These are phyloP conservation scores for Acidiella bohemica DNA, from an alignment of 495 filamentous ascomycete species.

Conservation along the genomic window DNA sequence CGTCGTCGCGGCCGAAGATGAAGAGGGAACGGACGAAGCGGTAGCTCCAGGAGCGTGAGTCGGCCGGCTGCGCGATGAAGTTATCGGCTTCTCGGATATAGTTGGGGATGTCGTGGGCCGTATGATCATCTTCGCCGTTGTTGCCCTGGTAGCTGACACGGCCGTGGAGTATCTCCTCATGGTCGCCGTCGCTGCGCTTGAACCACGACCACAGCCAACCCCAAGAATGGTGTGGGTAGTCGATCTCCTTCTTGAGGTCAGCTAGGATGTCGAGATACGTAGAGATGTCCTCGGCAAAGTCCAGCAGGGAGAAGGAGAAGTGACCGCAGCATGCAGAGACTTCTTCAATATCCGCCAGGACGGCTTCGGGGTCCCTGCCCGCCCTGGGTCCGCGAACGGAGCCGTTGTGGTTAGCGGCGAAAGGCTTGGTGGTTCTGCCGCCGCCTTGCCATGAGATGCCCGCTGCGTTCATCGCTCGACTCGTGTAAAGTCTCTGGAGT, in stretches of 20 bases:
- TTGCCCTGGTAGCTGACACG: neutral
- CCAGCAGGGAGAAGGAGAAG: constrained; percentile 77
- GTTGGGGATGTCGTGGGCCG: constrained; percentile 7
- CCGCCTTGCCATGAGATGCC: neutral
- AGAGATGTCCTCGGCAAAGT: constrained; percentile 81
- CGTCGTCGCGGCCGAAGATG: constrained; percentile 51
- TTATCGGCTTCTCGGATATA: constrained; percentile 12
- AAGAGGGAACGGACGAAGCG: constrained; percentile 45
- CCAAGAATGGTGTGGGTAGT: constrained; percentile 54
- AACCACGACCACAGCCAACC: constrained; percentile 78
- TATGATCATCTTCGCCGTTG: constrained; percentile 11
- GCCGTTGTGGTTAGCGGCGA: neutral
- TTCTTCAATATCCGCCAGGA: constrained; percentile 92
- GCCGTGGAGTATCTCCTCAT: neutral
- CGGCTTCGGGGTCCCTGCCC: constrained; percentile 38
- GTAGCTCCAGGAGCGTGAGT: constrained; percentile 29
- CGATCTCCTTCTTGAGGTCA: constrained; percentile 56
- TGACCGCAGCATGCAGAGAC: constrained; percentile 91
- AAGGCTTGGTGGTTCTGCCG: neutral
- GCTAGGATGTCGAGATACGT: constrained; percentile 71
- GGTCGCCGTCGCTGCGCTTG: neutral
- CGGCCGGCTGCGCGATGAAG: constrained; percentile 17
- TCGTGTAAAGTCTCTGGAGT: constrained; percentile 54
- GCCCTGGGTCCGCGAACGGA: neutral
- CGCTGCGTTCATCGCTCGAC: constrained; percentile 7